Conservation (phyloP, 2,329 filamentous ascomycete species). For the Exutisphaerella laricina region DNA sequence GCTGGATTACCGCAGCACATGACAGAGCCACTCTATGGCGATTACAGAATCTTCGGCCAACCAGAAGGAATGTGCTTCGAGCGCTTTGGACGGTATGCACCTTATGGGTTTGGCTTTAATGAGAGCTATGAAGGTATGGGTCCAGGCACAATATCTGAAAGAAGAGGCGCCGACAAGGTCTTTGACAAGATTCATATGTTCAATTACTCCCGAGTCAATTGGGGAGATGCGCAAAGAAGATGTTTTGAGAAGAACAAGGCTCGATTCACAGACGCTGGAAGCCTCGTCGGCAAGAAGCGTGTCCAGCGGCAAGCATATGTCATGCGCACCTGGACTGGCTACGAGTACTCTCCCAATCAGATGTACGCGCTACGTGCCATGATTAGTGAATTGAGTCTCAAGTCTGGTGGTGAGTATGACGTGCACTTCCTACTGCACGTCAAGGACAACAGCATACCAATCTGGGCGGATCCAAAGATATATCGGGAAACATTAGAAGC, state of each 20-base stretch:
- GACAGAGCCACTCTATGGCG: constrained; percentile 45
- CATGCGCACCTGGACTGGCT: constrained; percentile 78
- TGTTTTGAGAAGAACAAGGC: constrained; percentile 47
- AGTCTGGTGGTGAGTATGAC: constrained; percentile 80
- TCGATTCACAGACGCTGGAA: constrained; percentile 37
- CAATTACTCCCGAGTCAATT: constrained; percentile 45
- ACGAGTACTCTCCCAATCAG: constrained; percentile 70
- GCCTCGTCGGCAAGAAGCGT: constrained; percentile 33
- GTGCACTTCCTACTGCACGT: constrained; percentile 81
- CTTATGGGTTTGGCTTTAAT: constrained; percentile 48
- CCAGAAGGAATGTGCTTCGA: constrained; percentile 48
- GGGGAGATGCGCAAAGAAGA: constrained; percentile 44
- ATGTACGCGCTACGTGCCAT: constrained; percentile 75
- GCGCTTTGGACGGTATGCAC: constrained; percentile 45
- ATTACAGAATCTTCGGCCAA: constrained; percentile 44
- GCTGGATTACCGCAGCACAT: constrained; percentile 48
- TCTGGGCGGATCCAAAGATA: constrained; percentile 68
- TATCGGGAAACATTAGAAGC: constrained; percentile 64
- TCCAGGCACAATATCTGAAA: constrained; percentile 35
- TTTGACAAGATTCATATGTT: constrained; percentile 43
- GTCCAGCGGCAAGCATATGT: constrained; percentile 70
- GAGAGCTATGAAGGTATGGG: constrained; percentile 46
- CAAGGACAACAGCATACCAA: constrained; percentile 66
- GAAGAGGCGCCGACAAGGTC: constrained; percentile 43
- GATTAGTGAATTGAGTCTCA: constrained; percentile 73